phyloP scores from a whole-genome alignment of 305 asterid genomes.

The Fraxinus baroniana region DNA sequence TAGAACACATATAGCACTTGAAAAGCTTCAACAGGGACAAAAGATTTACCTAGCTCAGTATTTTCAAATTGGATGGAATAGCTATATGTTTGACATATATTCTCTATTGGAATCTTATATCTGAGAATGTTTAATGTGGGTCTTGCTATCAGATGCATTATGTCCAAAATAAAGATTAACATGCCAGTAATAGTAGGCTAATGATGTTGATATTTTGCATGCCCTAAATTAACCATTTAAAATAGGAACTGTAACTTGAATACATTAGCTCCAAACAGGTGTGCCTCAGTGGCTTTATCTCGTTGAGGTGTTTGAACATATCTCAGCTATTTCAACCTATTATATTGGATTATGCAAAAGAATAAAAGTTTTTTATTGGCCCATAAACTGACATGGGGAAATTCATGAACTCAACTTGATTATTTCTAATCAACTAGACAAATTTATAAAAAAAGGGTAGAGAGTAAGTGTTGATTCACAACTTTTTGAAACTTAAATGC shows the following conservation, averaged over 20 bases:
- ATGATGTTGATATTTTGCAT: not conserved
- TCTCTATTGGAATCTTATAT: not conserved
- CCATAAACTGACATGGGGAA: not conserved
- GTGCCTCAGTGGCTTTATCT: not conserved
- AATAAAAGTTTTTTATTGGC: not conserved
- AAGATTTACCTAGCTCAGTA: not conserved
- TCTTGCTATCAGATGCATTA: not conserved
- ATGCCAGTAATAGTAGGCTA: not conserved
- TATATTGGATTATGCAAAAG: not conserved
- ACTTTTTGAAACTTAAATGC: constrained; percentile 24
- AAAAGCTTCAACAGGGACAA: not conserved
- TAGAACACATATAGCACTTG: not conserved
- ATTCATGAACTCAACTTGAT: not conserved
- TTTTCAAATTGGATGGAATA: not conserved
- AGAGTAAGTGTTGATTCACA: not conserved
- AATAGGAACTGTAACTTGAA: not conserved
- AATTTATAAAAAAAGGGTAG: not conserved
- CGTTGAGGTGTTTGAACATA: not conserved
- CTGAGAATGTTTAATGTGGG: not conserved
- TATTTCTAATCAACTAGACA: not conserved
- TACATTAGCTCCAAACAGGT: not conserved
- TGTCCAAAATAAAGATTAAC: not conserved
- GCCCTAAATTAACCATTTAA: not conserved
- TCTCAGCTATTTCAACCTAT: not conserved
- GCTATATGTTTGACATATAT: not conserved